Evolutionary conservation across 108 stramenopile species (phyloP).

Genomic region (Skeletonema marinoi): DNA sequence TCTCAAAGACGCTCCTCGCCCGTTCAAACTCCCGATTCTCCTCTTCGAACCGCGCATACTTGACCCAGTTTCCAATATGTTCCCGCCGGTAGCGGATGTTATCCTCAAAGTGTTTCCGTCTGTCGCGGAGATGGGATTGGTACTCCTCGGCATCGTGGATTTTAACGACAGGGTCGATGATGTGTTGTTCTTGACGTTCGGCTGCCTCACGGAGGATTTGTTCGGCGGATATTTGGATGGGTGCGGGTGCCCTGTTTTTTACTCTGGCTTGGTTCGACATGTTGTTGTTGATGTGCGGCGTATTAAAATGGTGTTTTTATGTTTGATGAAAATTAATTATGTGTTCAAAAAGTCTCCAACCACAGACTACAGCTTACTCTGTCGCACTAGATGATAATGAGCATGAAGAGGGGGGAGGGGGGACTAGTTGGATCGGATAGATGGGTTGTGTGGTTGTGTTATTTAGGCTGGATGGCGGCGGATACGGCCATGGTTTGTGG

Average conservation of each 20-base stretch:
- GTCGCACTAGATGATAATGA: no score
- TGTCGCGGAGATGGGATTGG: conserved; percentile 90
- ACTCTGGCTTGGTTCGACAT: conserved; percentile 71
- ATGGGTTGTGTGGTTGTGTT: no score
- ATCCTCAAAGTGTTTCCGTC: conserved; percentile 95
- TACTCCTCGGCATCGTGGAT: conserved; percentile 98
- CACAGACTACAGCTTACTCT: no score
- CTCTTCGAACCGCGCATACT: conserved; percentile 98
- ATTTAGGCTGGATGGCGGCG: no score
- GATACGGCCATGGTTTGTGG: no score
- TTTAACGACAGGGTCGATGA: conserved; percentile 80
- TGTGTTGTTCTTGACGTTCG: conserved; percentile 87
- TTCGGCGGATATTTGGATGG: conserved; percentile 99
- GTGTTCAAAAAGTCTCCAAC: background rate
- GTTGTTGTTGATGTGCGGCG: conserved; percentile 1
- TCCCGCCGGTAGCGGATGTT: conserved; percentile 95
- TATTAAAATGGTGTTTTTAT: background rate
- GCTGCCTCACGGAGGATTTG: conserved; percentile 97
- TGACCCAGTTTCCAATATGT: conserved; percentile 96
- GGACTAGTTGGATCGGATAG: no score
- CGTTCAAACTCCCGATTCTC: conserved; percentile 97
- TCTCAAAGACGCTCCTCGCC: conserved; percentile 96
- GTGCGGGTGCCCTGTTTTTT: conserved; percentile 99
- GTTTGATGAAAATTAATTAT: background rate
- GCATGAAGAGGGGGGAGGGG: no score